phyloP scores from a whole-genome alignment of 2,329 filamentous ascomycete genomes.

The Fusarium pininemorale region DNA sequence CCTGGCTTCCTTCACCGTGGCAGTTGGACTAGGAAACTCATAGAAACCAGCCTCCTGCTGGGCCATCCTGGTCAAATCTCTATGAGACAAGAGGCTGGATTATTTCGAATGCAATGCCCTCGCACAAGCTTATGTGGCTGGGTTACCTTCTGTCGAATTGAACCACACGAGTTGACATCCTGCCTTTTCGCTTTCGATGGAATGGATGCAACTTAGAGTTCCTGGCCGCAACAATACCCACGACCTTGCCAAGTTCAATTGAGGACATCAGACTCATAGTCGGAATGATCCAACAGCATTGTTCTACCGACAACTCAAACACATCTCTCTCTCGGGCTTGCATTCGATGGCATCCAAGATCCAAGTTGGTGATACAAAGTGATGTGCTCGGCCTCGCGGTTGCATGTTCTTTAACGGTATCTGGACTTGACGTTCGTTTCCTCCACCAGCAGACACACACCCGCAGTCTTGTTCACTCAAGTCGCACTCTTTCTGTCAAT shows the following conservation, averaged over 20 bases:
- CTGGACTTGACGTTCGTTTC: slow-evolving; percentile 50
- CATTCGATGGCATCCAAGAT: slow-evolving; percentile 50
- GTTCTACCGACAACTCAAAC: slow-evolving; percentile 54
- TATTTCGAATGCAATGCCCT: slow-evolving; percentile 1
- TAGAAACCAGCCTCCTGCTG: slow-evolving; percentile 52
- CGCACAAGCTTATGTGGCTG: slow-evolving; percentile 45
- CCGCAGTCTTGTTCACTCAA: slow-evolving; percentile 53
- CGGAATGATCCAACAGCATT: slow-evolving; percentile 49
- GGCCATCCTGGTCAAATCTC: slow-evolving; percentile 45
- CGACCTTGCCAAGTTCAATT: slow-evolving; percentile 45
- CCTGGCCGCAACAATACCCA: slow-evolving; percentile 44
- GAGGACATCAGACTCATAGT: slow-evolving; percentile 49
- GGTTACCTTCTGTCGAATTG: slow-evolving; percentile 46
- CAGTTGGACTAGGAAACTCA: slow-evolving; percentile 48
- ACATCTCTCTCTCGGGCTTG: slow-evolving; percentile 53
- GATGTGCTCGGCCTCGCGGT: slow-evolving; percentile 56
- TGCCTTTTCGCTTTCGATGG: slow-evolving; percentile 45
- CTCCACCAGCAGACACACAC: slow-evolving; percentile 47
- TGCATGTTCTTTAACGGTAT: slow-evolving; percentile 54
- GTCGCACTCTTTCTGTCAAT: slow-evolving; percentile 43
- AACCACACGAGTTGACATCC: slow-evolving; percentile 50
- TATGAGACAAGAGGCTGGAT: slow-evolving; percentile 18
- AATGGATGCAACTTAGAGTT: slow-evolving; percentile 47
- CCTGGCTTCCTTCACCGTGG: slow-evolving; percentile 40
- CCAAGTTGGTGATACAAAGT: slow-evolving; percentile 54